Percentiles rank a stretch among this genome's conserved stretches.
Evolutionary conservation across 129 eudicot species (phyloP).

Genomic region (Apium graveolens): DNA sequence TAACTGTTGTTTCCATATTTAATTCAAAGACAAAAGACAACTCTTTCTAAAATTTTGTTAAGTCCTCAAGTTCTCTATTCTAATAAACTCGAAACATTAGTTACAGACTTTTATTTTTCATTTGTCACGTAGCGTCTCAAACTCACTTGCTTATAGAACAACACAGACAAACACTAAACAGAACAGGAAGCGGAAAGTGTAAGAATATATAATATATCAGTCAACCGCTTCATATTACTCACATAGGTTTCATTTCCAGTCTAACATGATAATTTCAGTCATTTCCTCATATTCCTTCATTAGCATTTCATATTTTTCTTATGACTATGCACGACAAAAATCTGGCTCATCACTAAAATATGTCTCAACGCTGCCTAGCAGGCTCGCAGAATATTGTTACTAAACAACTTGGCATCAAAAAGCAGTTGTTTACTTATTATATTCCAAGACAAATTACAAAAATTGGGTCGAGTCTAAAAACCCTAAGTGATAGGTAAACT

Average conservation of each 20-base stretch:
- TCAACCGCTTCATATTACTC: background rate
- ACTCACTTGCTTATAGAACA: slow-evolving; percentile 22
- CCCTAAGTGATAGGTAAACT: background rate
- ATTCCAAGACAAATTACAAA: background rate
- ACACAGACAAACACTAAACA: background rate
- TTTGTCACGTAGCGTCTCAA: slow-evolving; percentile 16
- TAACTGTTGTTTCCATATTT: background rate
- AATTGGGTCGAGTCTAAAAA: background rate
- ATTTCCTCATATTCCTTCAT: background rate
- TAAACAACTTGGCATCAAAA: background rate
- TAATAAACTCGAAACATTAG: slow-evolving; percentile 8
- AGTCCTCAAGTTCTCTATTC: slow-evolving; percentile 16
- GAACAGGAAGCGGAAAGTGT: background rate
- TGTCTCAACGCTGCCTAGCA: background rate
- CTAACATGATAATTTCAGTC: background rate
- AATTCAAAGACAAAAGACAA: background rate
- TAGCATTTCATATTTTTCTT: background rate
- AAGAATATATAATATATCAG: background rate
- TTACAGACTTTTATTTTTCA: slow-evolving; percentile 17
- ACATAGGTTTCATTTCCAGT: background rate
- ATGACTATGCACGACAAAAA: background rate
- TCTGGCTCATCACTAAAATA: no score
- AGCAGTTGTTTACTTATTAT: background rate
- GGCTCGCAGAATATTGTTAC: background rate
- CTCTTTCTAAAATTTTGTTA: slow-evolving; percentile 17